Conservation (phyloP, 108 stramenopile species). For the Stephanodiscus triporus region DNA sequence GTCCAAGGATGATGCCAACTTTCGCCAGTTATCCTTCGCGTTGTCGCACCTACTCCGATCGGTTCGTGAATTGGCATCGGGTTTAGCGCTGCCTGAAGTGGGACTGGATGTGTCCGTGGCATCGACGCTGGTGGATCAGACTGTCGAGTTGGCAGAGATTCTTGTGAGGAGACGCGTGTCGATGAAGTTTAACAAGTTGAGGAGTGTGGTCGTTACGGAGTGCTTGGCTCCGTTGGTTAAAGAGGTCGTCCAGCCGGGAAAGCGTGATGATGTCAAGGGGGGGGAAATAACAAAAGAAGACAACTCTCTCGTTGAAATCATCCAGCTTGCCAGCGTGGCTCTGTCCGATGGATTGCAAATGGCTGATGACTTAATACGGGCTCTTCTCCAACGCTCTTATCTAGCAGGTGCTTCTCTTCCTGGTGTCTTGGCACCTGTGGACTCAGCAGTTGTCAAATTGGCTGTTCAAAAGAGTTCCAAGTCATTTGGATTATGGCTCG, state of each 20-base stretch:
- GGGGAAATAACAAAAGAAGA: constrained; percentile 11
- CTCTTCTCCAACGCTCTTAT: constrained; percentile 50
- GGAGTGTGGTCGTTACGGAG: constrained; percentile 61
- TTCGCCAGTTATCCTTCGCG: constrained; percentile 62
- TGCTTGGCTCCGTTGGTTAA: constrained; percentile 72
- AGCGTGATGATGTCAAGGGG: background rate
- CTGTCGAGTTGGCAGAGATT: constrained; percentile 67
- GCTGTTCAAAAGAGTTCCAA: constrained; percentile 71
- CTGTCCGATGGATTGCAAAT: constrained; percentile 82
- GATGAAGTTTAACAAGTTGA: constrained; percentile 65
- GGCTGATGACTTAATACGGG: constrained; percentile 81
- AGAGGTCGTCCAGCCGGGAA: constrained; percentile 15
- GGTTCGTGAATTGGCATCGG: constrained; percentile 76
- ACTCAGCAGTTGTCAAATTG: constrained; percentile 61
- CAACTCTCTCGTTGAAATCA: constrained; percentile 46
- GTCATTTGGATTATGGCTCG: constrained; percentile 77
- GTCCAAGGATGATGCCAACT: constrained; percentile 57
- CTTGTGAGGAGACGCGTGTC: constrained; percentile 73
- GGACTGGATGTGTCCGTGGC: constrained; percentile 65
- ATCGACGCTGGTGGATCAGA: constrained; percentile 71
- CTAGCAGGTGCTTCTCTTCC: constrained; percentile 17
- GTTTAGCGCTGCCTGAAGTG: constrained; percentile 72
- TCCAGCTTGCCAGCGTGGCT: constrained; percentile 72
- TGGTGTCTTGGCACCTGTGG: constrained; percentile 47
- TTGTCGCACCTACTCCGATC: constrained; percentile 60